Conservation (phyloP, 2,329 filamentous ascomycete genomes). For the Pestalotiopsis sp. region DNA sequence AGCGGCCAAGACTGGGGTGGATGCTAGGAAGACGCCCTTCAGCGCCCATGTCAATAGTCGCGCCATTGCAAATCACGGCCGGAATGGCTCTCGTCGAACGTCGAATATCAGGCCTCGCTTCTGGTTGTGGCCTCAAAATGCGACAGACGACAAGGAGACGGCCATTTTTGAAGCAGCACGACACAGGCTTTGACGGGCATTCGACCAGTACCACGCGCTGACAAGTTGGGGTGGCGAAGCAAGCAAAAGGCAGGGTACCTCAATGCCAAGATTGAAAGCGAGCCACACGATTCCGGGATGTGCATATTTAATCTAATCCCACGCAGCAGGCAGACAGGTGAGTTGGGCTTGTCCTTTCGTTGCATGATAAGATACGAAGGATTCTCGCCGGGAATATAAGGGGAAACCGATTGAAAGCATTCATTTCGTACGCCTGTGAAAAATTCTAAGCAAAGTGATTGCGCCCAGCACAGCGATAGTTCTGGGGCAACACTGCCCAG, state of each 20-base stretch:
- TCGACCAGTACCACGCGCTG: not conserved
- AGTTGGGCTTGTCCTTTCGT: not conserved
- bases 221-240: not conserved
- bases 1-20: slow-evolving; percentile 22
- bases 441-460: not conserved
- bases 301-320: slow-evolving; percentile 1
- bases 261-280: slow-evolving; percentile 3
- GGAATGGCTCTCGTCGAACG: not conserved
- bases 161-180: not conserved
- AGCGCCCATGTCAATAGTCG: slow-evolving; percentile 21
- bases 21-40: slow-evolving; percentile 24
- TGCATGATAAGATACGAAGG: not conserved
- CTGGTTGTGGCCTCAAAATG: no score
- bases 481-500: not conserved
- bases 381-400: not conserved
- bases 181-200: not conserved
- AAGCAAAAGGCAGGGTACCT: not conserved
- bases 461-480: not conserved
- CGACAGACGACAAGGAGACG: not conserved
- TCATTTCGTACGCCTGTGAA: not conserved
- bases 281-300: not conserved
- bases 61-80: slow-evolving; percentile 19
- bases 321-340: not conserved
- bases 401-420: not conserved
- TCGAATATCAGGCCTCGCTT: not conserved